Base-by-base conservation (phyloP, 106 monocot genomes). In the Allium fistulosum region DNA sequence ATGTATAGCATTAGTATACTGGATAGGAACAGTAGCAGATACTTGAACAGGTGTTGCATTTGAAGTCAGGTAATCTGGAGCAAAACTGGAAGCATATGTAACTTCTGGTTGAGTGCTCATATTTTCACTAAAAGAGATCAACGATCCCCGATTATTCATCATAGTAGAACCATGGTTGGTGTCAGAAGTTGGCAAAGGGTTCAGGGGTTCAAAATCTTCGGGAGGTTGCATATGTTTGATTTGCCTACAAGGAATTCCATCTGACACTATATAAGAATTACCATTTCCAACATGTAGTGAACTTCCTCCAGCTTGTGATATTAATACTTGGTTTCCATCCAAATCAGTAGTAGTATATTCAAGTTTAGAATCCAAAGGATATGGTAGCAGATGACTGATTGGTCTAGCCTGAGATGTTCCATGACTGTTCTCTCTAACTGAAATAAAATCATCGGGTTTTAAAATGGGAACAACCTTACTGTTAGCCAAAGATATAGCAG, bases 141-240 rank as follows among this genome's bases (percentile, higher is more conserved):
- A 59, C 7, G 72, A 67, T n/a, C 48, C 53, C 45, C 63, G 63
- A 58, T 72, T 80, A n/a, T 51, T 62, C 50, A 67, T 71, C 68
- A 71, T 57, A 16, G n/a, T 57, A 60, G 77, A 60, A n/a, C 63
- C 45, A 46, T 76, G 73, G 67, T 16, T 26, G 17, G 62, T 57
- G 17, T 64, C 79, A 58, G 68, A 48, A 64, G 68, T 70, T 53
- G 81, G 81, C 48, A 84, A 61, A 76, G 10, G 7, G 26, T 51
- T 22, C 17, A 72, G 48, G 46, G 63, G 61, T 22, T 63, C 47
- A 53, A 51, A 62, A 11, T 61, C 67, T 13, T 51, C 15, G 46
- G 74, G 49, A 65, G 78, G 62, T 46, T 53, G 61, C 45, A 64
- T 11, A 12, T 77, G 87, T 67, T 83, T 64, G 16, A 69, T 65